Evolutionary conservation across 2,329 filamentous ascomycete genomes (phyloP), one percentile per base, ranked within the genome.

Genomic region (Sporothrix mexicana): DNA sequence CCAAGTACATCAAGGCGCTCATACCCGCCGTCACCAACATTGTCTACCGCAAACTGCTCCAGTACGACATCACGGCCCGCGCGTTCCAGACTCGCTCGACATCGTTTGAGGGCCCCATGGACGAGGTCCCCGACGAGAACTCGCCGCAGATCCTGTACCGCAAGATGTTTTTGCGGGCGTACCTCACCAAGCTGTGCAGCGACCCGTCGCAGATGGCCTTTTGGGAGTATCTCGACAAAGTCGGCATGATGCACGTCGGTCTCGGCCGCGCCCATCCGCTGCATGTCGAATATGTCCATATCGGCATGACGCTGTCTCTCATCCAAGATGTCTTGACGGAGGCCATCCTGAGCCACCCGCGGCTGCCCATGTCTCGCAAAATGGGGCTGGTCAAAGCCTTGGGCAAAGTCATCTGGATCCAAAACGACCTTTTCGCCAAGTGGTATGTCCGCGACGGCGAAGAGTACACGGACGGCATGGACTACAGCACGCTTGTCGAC

Each of bases 1-100:
- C 88, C 73, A 93, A 93, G 80, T 94, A 94, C 82, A 91, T 94
- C 83, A 92, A 92, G 78, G 89, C 91, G n/a, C 87, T 95, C 45
- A 94, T 95, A 75, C 93, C 93, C 0, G 91, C 92, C 62, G 88
- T 96, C 25, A 92, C 95, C 78, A 94, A 95, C 81, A 92, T 94
- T 74, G 92, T 95, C 47, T 96, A 95, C 84, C 90, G 90, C 78
- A 95, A 95, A 79, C 87, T 96, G 0, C 84, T 95, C 12, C 88
- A 90, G 78, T 93, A 93, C 81, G 93, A 95, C 79, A 93, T 95
- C 80, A 96, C 93, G 3, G 92, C 93, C 0, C 88, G 92, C 70
- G 92, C 92, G 15, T 94, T 95, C 79, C 87, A 89, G 73, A 89
- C 88, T 0, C 82, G 86, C 25, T 87, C 85, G 74, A 90, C 88